A percentile compares a stretch with the other conserved stretches of the same genome.
These are phyloP conservation scores for Tephrocybe sp. DNA, from an alignment of 768 basidiomycete genomes.

Conservation along the genomic window DNA sequence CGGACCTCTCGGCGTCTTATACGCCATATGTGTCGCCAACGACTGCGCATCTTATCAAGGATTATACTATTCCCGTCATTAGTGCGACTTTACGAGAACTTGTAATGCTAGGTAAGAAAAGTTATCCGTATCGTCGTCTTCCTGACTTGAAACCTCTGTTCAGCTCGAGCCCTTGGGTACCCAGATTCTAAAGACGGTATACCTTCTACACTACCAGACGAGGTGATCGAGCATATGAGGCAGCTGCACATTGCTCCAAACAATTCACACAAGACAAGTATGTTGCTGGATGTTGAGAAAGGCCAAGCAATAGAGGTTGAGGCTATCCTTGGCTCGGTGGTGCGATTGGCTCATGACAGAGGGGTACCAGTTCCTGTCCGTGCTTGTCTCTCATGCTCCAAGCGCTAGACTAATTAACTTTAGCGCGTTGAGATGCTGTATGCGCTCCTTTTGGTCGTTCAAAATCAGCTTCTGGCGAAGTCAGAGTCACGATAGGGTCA, in stretches of 20 bases:
- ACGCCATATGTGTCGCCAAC: conserved; percentile 38
- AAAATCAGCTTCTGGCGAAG: conserved; percentile 56
- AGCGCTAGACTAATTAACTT: not conserved
- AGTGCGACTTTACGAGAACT: conserved; percentile 47
- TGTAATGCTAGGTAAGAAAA: conserved; percentile 34
- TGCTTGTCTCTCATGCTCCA: not conserved
- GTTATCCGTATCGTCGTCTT: not conserved
- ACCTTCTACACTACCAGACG: conserved; percentile 41
- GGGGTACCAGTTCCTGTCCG: conserved; percentile 52
- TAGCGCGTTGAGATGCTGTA: conserved; percentile 66
- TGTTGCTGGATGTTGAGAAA: conserved; percentile 57
- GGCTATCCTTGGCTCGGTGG: conserved; percentile 62
- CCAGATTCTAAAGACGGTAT: conserved; percentile 38
- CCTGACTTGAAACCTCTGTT: not conserved
- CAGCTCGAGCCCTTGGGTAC: conserved; percentile 21
- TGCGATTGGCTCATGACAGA: conserved; percentile 46
- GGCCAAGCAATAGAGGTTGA: conserved; percentile 67
- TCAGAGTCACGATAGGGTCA: conserved; percentile 6
- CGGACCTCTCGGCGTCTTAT: conserved; percentile 33
- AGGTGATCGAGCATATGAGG: conserved; percentile 37
- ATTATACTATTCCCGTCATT: conserved; percentile 47
- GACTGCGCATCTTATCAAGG: conserved; percentile 40
- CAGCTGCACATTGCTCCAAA: conserved; percentile 40
- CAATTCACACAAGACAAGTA: conserved; percentile 53
- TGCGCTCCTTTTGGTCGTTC: conserved; percentile 53